Percentiles rank a stretch among this genome's conserved stretches.
Conservation (phyloP, 306 rosid species). For the Medicago ruthenica region DNA sequence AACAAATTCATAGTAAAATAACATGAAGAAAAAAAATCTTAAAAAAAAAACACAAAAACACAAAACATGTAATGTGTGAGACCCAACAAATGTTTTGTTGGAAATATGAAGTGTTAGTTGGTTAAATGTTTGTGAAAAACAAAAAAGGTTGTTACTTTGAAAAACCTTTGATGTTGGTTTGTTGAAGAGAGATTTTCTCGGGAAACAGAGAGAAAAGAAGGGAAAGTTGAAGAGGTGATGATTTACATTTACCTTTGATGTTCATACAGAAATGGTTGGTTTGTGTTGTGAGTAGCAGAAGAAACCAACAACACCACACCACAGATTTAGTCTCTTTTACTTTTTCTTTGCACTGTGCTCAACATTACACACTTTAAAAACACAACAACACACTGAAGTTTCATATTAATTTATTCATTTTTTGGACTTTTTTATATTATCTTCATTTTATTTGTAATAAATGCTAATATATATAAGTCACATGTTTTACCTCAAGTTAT, state of each 20-base stretch:
- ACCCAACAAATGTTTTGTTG: conserved; percentile 1
- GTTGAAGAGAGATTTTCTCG: conserved; percentile 3
- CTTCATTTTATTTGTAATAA: not conserved
- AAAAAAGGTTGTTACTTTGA: not conserved
- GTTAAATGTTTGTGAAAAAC: not conserved
- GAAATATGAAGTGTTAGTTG: not conserved
- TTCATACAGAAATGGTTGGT: conserved; percentile 34
- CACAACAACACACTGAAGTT: not conserved
- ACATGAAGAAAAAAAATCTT: not conserved
- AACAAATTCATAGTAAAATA: conserved; percentile 33
- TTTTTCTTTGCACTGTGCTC: conserved; percentile 43
- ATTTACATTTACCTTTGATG: conserved; percentile 8
- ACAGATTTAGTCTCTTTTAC: conserved; percentile 39
- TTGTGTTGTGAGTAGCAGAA: not conserved
- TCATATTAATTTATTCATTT: not conserved
- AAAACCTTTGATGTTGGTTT: not conserved
- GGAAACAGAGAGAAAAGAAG: conserved; percentile 22
- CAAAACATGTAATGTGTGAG: not conserved
- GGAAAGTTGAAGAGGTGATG: not conserved
- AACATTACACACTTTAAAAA: conserved; percentile 23
- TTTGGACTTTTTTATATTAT: not conserved
- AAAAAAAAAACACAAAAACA: not conserved
- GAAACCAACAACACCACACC: conserved; percentile 39
- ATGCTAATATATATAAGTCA: too few relatives aligned
- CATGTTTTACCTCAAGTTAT: too few relatives aligned